phyloP scores from a whole-genome alignment of 2,329 filamentous ascomycete genomes.

The Raffaelea arxii region DNA sequence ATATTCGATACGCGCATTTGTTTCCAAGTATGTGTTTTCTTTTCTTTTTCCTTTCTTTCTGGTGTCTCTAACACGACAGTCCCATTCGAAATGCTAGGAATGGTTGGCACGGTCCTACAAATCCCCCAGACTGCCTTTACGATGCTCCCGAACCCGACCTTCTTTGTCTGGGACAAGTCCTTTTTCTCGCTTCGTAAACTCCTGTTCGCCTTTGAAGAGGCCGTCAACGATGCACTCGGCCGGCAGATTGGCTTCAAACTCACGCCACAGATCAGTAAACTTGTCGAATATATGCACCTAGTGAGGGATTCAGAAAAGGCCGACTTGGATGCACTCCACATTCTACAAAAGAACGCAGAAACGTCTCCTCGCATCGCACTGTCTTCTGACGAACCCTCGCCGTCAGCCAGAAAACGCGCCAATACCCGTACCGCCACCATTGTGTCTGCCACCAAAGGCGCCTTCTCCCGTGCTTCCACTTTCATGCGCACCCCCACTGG shows the following conservation, averaged over 20 bases:
- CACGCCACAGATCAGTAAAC: conserved; percentile 16
- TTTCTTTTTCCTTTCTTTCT: neutral
- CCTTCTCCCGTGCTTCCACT: too few relatives aligned
- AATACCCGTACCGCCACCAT: too few relatives aligned
- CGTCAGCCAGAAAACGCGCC: too few relatives aligned
- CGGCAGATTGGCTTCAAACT: conserved; percentile 22
- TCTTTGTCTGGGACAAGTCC: conserved; percentile 40
- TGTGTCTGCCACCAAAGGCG: too few relatives aligned
- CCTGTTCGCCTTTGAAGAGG: conserved; percentile 16
- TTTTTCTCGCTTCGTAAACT: conserved; percentile 34
- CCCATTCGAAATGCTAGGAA: conserved; percentile 47
- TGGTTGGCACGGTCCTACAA: conserved; percentile 41
- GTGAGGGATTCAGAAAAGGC: conserved; percentile 8
- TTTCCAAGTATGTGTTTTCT: conserved; percentile 31
- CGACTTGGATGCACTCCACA: too few relatives aligned
- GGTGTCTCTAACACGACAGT: conserved; percentile 23
- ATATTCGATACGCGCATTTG: conserved; percentile 33
- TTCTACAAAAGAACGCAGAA: too few relatives aligned
- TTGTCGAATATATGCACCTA: neutral
- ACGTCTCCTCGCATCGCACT: too few relatives aligned
- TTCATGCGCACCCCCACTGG: too few relatives aligned
- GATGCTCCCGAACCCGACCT: conserved; percentile 46
- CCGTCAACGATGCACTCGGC: neutral
- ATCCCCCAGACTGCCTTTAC: conserved; percentile 40
- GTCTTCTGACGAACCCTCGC: too few relatives aligned